A percentile compares a stretch with the other conserved stretches of the same genome.
Conservation (phyloP, 768 basidiomycete genomes). For the Gymnopilus dilepis region DNA sequence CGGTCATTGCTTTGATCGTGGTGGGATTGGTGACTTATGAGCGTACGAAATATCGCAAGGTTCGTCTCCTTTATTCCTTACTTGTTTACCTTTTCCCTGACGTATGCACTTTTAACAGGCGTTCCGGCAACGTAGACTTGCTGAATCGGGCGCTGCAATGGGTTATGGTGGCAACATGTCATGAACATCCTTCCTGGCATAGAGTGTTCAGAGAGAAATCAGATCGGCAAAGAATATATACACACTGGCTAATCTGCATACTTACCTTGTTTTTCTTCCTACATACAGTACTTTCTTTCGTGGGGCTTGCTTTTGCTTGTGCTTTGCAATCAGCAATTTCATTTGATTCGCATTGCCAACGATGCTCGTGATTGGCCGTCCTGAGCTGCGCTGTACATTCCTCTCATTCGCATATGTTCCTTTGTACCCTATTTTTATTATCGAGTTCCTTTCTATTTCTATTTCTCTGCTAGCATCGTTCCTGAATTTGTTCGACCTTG, state of each 20-base stretch:
- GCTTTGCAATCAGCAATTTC: constrained; percentile 1
- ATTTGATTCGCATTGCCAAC: no score
- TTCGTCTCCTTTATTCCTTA: constrained; percentile 36
- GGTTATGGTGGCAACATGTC: constrained; percentile 62
- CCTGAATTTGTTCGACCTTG: constrained; percentile 16
- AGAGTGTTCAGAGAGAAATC: constrained; percentile 4
- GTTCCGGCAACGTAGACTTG: constrained; percentile 77
- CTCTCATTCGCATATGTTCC: background rate
- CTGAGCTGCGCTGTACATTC: background rate
- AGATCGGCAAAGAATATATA: constrained; percentile 1
- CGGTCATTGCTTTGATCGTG: constrained; percentile 80
- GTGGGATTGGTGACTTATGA: constrained; percentile 88
- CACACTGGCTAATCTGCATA: constrained; percentile 1
- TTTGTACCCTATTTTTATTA: constrained; percentile 3
- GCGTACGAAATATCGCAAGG: constrained; percentile 86
- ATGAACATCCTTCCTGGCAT: constrained; percentile 32
- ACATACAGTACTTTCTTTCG: constrained; percentile 3
- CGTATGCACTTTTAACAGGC: constrained; percentile 45
- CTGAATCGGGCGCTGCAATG: constrained; percentile 61
- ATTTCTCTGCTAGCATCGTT: constrained; percentile 17
- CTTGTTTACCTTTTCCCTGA: constrained; percentile 1
- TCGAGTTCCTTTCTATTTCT: constrained; percentile 12
- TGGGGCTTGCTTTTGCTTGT: constrained; percentile 2
- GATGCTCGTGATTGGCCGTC: no score
- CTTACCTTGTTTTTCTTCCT: background rate